Evolutionary conservation across 179 eudicot genomes (phyloP).

Genomic region (Carnegiea gigantea): DNA sequence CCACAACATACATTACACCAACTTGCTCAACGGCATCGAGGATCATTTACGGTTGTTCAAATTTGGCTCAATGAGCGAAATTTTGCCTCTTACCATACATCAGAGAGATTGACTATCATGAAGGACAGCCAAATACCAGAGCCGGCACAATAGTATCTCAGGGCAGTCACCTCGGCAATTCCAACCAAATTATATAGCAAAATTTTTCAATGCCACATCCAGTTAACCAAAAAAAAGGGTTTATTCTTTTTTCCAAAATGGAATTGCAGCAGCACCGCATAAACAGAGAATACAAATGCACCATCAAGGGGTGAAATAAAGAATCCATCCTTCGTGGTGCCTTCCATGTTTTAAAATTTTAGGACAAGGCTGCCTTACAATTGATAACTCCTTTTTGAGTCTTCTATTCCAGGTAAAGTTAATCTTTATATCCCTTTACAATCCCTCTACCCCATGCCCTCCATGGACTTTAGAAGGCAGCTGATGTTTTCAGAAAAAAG

Average conservation of each 20-base stretch:
- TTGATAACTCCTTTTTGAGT: neutral
- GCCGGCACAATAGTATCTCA: neutral
- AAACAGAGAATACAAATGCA: neutral
- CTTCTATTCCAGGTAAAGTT: neutral
- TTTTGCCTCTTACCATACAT: neutral
- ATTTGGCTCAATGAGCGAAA: slow-evolving; percentile 12
- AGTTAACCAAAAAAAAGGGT: neutral
- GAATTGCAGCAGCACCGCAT: neutral
- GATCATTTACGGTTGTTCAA: slow-evolving; percentile 59
- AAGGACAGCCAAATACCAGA: neutral
- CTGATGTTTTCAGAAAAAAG: neutral
- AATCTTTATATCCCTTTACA: neutral
- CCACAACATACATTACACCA: slow-evolving; percentile 89
- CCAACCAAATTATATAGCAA: neutral
- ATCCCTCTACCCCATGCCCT: neutral
- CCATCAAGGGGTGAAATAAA: neutral
- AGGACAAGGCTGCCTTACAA: neutral
- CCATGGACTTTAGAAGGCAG: neutral
- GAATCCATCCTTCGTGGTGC: neutral
- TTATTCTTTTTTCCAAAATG: neutral
- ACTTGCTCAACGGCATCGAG: slow-evolving; percentile 88
- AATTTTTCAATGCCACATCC: neutral
- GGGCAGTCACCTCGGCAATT: neutral
- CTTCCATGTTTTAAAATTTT: neutral
- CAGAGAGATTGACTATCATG: neutral